Evolutionary conservation across 352 stramenopile species (phyloP).

Genomic region (Thalassiosira hispida): DNA sequence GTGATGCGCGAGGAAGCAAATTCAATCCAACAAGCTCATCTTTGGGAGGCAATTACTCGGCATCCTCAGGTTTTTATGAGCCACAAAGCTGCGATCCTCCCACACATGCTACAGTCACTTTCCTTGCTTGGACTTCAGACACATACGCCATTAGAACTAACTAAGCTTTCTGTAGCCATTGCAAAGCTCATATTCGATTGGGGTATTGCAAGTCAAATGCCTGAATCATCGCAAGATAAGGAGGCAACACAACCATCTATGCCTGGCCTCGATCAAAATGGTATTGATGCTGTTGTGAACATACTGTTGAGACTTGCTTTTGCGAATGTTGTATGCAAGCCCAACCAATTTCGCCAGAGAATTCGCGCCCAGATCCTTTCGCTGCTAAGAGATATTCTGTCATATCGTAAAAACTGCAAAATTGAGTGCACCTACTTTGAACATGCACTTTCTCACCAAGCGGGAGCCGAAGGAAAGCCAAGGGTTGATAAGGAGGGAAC

Average conservation of each 20-base stretch:
- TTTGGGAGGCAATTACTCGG: conserved; percentile 96
- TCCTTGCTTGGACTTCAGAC: conserved; percentile 94
- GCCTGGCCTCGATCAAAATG: conserved; percentile 57
- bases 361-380: conserved; percentile 45
- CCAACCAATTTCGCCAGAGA: conserved; percentile 49
- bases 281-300: conserved; percentile 93
- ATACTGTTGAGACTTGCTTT: conserved; percentile 80
- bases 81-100: conserved; percentile 92
- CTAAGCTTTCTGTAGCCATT: conserved; percentile 91
- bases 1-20: conserved; percentile 98
- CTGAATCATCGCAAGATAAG: conserved; percentile 7
- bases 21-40: conserved; percentile 94
- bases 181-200: conserved; percentile 96
- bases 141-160: conserved; percentile 92
- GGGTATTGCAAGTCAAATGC: conserved; percentile 75
- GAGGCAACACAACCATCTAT: conserved; percentile 2
- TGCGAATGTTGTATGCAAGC: conserved; percentile 64
- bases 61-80: conserved; percentile 93
- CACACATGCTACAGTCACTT: conserved; percentile 95
- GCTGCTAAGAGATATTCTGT: conserved; percentile 67
- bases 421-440: conserved; percentile 75
- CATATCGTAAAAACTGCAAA: conserved; percentile 55
- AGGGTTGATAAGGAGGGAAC: conserved; percentile 32
- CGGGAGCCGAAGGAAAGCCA: conserved; percentile 24
- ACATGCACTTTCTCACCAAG: conserved; percentile 59